A percentile compares a stretch with the other conserved stretches of the same genome.
Conservation (phyloP, 106 monocot species). For the Phalaenopsis aphrodite region DNA sequence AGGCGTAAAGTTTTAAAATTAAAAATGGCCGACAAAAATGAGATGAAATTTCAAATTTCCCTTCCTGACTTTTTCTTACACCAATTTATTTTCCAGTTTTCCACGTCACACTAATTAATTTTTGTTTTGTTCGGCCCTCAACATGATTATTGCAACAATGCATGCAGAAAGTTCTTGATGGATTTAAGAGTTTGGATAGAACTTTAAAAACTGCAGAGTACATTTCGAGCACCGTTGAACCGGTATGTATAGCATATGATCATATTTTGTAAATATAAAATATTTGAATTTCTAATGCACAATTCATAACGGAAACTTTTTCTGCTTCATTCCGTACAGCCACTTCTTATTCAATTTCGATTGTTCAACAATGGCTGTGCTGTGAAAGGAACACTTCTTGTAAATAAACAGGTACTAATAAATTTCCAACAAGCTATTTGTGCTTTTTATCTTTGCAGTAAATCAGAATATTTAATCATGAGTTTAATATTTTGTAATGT, state of each 20-base stretch:
- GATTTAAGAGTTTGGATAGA: constrained; percentile 2
- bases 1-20: too few species aligned
- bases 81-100: too few species aligned
- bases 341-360: constrained; percentile 63
- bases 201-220: constrained; percentile 7
- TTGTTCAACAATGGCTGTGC: constrained; percentile 67
- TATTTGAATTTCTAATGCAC: not conserved
- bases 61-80: too few species aligned
- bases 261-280: not conserved
- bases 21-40: too few species aligned
- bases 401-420: constrained; percentile 42
- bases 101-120: too few species aligned
- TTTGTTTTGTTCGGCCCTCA: not conserved
- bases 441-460: too few species aligned
- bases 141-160: not conserved
- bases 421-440: too few species aligned
- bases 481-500: too few species aligned
- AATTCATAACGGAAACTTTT: not conserved
- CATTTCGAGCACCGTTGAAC: constrained; percentile 8
- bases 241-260: constrained; percentile 15
- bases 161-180: constrained; percentile 22
- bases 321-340: constrained; percentile 24
- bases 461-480: too few species aligned
- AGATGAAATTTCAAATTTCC: too few species aligned
- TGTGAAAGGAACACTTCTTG: constrained; percentile 69